Percentiles rank a stretch among this genome's conserved stretches.
Conservation (phyloP, 768 basidiomycete species). For the Lactarius trivialis region DNA sequence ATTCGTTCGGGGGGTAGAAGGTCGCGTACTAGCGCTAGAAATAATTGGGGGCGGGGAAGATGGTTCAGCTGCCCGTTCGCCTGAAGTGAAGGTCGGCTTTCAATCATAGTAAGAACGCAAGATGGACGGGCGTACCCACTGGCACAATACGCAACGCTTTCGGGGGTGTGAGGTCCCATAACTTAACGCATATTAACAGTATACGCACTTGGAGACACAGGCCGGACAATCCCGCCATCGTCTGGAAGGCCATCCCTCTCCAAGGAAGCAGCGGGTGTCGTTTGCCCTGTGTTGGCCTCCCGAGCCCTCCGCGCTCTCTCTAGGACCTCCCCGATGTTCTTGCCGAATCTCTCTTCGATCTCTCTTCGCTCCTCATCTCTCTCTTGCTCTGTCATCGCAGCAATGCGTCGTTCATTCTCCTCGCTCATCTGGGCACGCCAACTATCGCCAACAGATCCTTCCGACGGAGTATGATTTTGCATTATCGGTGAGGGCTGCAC, state of each 20-base stretch:
- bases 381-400: constrained; percentile 65
- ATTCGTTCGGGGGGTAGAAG: constrained; percentile 41
- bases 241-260: not conserved
- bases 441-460: constrained; percentile 21
- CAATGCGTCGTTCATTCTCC: constrained; percentile 60
- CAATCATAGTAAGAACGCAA: not conserved
- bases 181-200: not conserved
- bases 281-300: constrained; percentile 30
- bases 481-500: constrained; percentile 19
- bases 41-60: constrained; percentile 37
- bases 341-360: constrained; percentile 67
- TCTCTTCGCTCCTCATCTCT: constrained; percentile 57
- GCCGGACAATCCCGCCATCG: not conserved
- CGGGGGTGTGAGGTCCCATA: not conserved
- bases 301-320: constrained; percentile 45
- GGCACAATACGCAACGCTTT: not conserved
- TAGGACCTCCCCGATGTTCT: constrained; percentile 55
- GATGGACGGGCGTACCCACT: constrained; percentile 1
- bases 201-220: constrained; percentile 5
- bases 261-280: not conserved
- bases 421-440: constrained; percentile 55
- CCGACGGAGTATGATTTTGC: not conserved
- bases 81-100: not conserved
- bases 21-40: constrained; percentile 47
- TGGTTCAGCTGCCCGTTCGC: not conserved